Conservation (phyloP, 2,329 filamentous ascomycete genomes). For the Fusarium heterosporum region DNA sequence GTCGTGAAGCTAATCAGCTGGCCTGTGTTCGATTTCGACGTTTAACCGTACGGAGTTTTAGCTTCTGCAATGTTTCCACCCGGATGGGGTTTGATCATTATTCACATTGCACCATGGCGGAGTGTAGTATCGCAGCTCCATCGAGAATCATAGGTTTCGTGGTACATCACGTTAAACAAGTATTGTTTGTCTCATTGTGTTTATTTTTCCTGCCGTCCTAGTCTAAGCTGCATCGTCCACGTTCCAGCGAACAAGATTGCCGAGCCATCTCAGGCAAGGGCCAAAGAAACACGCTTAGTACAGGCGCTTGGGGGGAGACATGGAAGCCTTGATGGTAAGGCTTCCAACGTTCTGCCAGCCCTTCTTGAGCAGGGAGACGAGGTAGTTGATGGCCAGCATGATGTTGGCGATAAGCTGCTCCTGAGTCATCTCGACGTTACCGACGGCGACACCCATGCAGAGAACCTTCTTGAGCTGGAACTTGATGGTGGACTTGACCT, state of each 20-base stretch:
- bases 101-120: neutral
- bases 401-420: conserved; percentile 98
- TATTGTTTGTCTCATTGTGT: conserved; percentile 32
- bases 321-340: conserved; percentile 99
- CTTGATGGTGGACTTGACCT: conserved; percentile 99
- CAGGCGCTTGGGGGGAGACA: conserved; percentile 97
- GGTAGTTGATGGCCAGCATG: conserved; percentile 99
- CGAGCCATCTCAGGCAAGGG: conserved; percentile 41
- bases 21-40: neutral
- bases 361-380: conserved; percentile 99
- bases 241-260: conserved; percentile 34
- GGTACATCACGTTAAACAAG: neutral
- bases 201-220: conserved; percentile 37
- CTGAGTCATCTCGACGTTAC: conserved; percentile 96
- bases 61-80: neutral
- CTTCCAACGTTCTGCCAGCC: conserved; percentile 99
- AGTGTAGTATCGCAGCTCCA: neutral
- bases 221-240: conserved; percentile 35
- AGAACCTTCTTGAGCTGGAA: conserved; percentile 99
- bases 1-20: conserved; percentile 1
- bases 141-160: neutral
- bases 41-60: neutral
- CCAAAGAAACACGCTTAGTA: conserved; percentile 73
- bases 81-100: neutral
- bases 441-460: conserved; percentile 99